Base-by-base conservation (phyloP, 768 basidiomycete genomes). In the Rhodosporidiobolus sp. region DNA sequence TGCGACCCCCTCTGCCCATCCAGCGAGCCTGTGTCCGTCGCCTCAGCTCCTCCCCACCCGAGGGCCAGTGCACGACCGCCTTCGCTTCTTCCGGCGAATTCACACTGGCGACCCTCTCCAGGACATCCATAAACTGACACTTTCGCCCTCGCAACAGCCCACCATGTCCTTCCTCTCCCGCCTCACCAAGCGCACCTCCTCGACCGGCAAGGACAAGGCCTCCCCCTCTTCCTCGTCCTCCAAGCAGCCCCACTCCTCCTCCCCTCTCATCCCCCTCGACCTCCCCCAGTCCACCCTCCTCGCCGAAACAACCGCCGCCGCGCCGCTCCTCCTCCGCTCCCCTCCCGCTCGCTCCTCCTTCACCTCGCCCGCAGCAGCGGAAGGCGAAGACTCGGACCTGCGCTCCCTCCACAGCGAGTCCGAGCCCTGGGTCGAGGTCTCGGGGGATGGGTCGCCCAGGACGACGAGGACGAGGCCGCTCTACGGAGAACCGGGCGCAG, bases 121-220 rank as follows among this genome's bases (percentile, higher is more conserved):
- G n/a, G n/a, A n/a, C n/a, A n/a, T 45, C n/a, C 5, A 10, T 43
- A 45, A 10, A 20, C 57, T 17, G 45, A 28, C n/a, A 7, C 43
- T 8, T 1, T 35, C n/a, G 12, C 19, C 60, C 3, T 4, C 28
- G 24, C 30, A 34, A 32, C 10, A 16, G 10, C 22, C 16, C 35
- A 35, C 22, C 45, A 66, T 66, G 66, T 48, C 58, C 14, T 61
- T 67, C 59, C 52, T 67, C 38, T 67, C 66, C 16, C 66, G 66
- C 35, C 35, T 67, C 52, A 50, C 46, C 49, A 49, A 19, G 17
- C 48, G 4, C 28, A 24, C 30, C 45, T 14, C 22, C 7, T 49
- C 64, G 22, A 10, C 58, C 4, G 16, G 11, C 16, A 49, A 28
- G 10, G 9, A 14, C 34, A 49, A 28, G 22, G 32, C 35, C n/a